Conservation (phyloP, 2,329 filamentous ascomycete genomes). For the Penicillium sp. region DNA sequence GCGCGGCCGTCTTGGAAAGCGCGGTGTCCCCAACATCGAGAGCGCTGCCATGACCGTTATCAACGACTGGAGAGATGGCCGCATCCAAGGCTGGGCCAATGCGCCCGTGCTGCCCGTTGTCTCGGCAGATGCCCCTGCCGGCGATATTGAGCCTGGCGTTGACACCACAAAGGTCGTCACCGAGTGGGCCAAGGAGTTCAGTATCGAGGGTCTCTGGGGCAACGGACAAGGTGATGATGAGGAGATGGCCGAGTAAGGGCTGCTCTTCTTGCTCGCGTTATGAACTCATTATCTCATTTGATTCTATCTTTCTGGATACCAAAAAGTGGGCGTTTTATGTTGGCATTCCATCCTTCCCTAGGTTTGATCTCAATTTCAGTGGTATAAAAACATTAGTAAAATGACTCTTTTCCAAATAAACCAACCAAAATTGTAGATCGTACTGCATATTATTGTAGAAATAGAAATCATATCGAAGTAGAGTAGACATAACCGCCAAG, state of each 20-base stretch:
- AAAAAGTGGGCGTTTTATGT: constrained; percentile 33
- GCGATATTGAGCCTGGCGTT: constrained; percentile 47
- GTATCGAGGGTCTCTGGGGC: constrained; percentile 88
- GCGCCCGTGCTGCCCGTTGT: constrained; percentile 65
- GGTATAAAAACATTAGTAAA: constrained; percentile 5
- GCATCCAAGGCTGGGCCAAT: constrained; percentile 89
- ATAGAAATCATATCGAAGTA: background rate
- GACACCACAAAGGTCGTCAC: constrained; percentile 83
- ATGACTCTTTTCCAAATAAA: background rate
- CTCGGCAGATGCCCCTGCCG: constrained; percentile 35
- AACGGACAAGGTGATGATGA: constrained; percentile 52
- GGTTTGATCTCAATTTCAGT: constrained; percentile 18
- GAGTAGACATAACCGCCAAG: constrained; percentile 11
- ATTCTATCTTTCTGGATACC: constrained; percentile 33
- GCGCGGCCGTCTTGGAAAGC: constrained; percentile 81
- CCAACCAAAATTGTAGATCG: background rate
- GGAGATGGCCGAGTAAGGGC: constrained; percentile 42
- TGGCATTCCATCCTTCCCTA: constrained; percentile 22
- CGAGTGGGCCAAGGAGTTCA: constrained; percentile 92
- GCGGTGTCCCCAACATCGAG: constrained; percentile 84
- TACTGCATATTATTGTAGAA: background rate
- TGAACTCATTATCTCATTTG: constrained; percentile 26
- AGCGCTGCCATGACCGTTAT: constrained; percentile 90
- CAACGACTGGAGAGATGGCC: constrained; percentile 93
- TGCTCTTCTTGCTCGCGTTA: constrained; percentile 20